Evolutionary conservation across 768 basidiomycete species (phyloP).

Genomic region (Paxillus rubicundulus): DNA sequence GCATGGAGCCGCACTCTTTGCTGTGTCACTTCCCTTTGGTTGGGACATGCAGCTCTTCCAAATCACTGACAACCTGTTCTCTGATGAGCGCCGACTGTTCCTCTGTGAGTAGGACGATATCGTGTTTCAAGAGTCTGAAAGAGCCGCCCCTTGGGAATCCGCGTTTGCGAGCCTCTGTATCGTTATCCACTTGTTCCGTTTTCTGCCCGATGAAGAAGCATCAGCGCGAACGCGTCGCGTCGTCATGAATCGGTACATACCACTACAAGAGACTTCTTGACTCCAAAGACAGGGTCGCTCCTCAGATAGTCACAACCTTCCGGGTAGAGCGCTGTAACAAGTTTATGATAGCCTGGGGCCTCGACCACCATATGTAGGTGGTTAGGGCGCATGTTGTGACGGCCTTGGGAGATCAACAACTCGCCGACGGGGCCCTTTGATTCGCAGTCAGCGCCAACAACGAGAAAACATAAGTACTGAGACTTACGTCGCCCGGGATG

Average conservation of each 20-base stretch:
- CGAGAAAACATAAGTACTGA: background rate
- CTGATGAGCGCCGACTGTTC: conserved; percentile 38
- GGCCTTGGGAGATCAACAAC: conserved; percentile 50
- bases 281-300: conserved; percentile 81
- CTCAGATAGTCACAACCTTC: conserved; percentile 63
- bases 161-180: conserved; percentile 50
- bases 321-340: conserved; percentile 73
- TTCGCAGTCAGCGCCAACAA: conserved; percentile 7
- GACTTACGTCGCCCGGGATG: conserved; percentile 65
- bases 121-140: conserved; percentile 47
- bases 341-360: conserved; percentile 69
- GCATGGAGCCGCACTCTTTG: too few species aligned
- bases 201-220: conserved; percentile 35
- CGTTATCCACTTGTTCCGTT: conserved; percentile 52
- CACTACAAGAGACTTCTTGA: conserved; percentile 73
- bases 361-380: conserved; percentile 76
- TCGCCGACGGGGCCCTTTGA: conserved; percentile 66
- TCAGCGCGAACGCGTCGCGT: background rate
- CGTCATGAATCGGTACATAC: conserved; percentile 40
- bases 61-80: conserved; percentile 13
- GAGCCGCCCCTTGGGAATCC: conserved; percentile 43
- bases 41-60: background rate
- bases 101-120: conserved; percentile 45
- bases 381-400: conserved; percentile 78
- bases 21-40: conserved; percentile 1